Evolutionary conservation across 306 rosid species (phyloP).

Genomic region (Sindora glabra): DNA sequence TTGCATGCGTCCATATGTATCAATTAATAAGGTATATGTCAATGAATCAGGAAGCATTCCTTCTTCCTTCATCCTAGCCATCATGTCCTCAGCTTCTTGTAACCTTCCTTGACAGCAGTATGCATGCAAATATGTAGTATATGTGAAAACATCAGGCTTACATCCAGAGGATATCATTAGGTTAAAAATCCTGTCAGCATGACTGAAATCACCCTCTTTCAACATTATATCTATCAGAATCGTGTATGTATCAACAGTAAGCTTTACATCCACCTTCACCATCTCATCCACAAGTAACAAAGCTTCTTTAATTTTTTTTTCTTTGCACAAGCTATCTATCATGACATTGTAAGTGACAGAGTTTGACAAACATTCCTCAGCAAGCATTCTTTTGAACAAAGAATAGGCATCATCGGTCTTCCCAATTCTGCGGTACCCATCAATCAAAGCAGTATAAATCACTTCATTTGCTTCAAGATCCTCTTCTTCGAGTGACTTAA

Average conservation of each 20-base stretch:
- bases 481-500: constrained; percentile 37
- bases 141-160: constrained; percentile 45
- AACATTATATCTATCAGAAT: constrained; percentile 39
- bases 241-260: constrained; percentile 47
- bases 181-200: constrained; percentile 26
- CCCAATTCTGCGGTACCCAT: constrained; percentile 61
- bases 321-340: too few relatives aligned
- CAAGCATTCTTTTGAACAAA: constrained; percentile 47
- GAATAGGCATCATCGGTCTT: constrained; percentile 38
- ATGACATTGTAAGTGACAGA: too few relatives aligned
- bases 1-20: too few relatives aligned
- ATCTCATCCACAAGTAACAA: constrained; percentile 42
- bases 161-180: constrained; percentile 41
- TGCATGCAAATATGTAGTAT: too few relatives aligned
- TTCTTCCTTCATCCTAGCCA: too few relatives aligned
- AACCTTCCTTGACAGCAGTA: too few relatives aligned
- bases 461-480: constrained; percentile 50
- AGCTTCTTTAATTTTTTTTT: too few relatives aligned
- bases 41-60: too few relatives aligned
- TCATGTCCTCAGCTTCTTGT: too few relatives aligned
- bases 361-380: too few relatives aligned
- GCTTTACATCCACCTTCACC: constrained; percentile 39
- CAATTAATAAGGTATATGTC: too few relatives aligned
- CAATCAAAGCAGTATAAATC: constrained; percentile 53
- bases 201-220: constrained; percentile 46